phyloP scores from a whole-genome alignment of 202 grass and related monocot species.

The Panicum hallii region DNA sequence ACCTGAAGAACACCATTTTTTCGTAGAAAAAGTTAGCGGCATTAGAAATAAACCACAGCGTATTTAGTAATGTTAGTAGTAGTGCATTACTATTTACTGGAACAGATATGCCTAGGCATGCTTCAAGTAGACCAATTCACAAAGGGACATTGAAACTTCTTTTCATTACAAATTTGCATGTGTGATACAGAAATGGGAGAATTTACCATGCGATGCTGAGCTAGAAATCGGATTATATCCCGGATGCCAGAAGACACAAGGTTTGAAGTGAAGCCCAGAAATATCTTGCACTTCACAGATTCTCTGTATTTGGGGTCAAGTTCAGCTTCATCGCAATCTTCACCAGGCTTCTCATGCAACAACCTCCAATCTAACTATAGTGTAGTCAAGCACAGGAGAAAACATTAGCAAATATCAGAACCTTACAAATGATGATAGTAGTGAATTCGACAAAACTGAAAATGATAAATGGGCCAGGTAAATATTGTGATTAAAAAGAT shows the following conservation, averaged over 20 bases:
- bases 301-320: conserved; percentile 78
- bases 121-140: conserved; percentile 12
- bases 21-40: neutral
- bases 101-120: conserved; percentile 8
- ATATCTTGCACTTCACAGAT: conserved; percentile 94
- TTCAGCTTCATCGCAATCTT: conserved; percentile 70
- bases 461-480: neutral
- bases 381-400: conserved; percentile 12
- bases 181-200: neutral
- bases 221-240: conserved; percentile 80
- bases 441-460: conserved; percentile 8
- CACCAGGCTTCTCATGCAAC: conserved; percentile 64
- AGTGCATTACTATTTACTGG: neutral
- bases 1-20: conserved; percentile 56
- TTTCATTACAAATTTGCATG: conserved; percentile 20
- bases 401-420: conserved; percentile 26
- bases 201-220: conserved; percentile 89
- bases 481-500: neutral
- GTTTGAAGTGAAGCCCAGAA: conserved; percentile 98
- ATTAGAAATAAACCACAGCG: conserved; percentile 8
- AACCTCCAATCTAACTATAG: conserved; percentile 94
- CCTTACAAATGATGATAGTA: neutral
- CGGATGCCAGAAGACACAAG: conserved; percentile 93
- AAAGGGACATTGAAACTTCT: neutral
- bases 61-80: conserved; percentile 3